Evolutionary conservation across 2,329 filamentous ascomycete genomes (phyloP).

Genomic region (Cladosporium sp.): DNA sequence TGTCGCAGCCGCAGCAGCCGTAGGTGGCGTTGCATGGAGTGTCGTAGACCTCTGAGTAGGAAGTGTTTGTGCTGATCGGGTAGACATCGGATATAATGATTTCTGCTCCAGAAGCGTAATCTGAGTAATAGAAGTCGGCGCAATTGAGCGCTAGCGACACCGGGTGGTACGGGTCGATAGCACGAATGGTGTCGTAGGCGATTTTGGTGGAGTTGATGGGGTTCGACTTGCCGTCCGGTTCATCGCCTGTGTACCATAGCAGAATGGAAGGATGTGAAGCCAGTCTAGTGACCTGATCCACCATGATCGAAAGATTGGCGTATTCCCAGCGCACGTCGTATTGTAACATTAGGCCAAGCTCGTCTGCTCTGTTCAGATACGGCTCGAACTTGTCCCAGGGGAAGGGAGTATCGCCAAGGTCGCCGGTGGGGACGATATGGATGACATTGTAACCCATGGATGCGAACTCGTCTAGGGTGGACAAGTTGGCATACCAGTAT

Average conservation of each 20-base stretch:
- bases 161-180: conserved; percentile 57
- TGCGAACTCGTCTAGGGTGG: conserved; percentile 36
- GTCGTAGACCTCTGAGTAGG: conserved; percentile 49
- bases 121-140: conserved; percentile 55
- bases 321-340: conserved; percentile 42
- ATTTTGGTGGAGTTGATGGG: conserved; percentile 45
- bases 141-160: conserved; percentile 58
- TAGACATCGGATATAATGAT: conserved; percentile 58
- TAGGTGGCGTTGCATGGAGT: conserved; percentile 56
- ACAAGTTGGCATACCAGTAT: conserved; percentile 27
- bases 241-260: conserved; percentile 48
- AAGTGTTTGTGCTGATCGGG: conserved; percentile 54
- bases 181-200: conserved; percentile 42
- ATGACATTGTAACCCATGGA: conserved; percentile 44
- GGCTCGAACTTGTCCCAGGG: conserved; percentile 35
- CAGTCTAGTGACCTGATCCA: conserved; percentile 32
- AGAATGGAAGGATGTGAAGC: conserved; percentile 35
- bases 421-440: conserved; percentile 32
- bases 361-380: conserved; percentile 41
- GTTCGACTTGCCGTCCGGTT: conserved; percentile 54
- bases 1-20: conserved; percentile 60
- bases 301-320: conserved; percentile 34
- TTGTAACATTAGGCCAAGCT: conserved; percentile 44
- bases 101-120: conserved; percentile 53
- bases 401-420: conserved; percentile 32